These are phyloP conservation scores for Exophiala spinifera DNA, from an alignment of 2,329 filamentous ascomycete genomes.

Conservation along the genomic window DNA sequence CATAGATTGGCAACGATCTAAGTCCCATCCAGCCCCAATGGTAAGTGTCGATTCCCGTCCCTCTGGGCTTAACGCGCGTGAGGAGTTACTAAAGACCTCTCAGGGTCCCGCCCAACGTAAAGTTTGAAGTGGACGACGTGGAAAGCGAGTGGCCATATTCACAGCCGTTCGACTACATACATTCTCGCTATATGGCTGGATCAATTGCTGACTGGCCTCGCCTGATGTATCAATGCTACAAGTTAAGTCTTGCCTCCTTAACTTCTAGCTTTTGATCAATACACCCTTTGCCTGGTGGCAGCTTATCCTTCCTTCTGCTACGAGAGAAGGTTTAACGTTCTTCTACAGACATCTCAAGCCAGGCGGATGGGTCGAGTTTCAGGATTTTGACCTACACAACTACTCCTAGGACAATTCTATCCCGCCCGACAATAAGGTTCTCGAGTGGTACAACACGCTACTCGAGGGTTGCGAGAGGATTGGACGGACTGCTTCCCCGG, in stretches of 20 bases:
- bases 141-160: constrained; percentile 55
- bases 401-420: background rate
- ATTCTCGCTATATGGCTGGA: constrained; percentile 56
- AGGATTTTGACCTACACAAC: constrained; percentile 39
- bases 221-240: constrained; percentile 38
- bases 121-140: constrained; percentile 57
- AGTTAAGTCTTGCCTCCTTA: too few species aligned
- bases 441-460: too few species aligned
- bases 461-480: background rate
- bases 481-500: background rate
- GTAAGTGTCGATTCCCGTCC: too few species aligned
- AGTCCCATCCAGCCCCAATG: too few species aligned
- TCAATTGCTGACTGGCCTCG: constrained; percentile 56
- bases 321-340: too few species aligned
- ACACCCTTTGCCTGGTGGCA: too few species aligned
- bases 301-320: too few species aligned
- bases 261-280: too few species aligned
- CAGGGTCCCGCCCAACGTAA: constrained; percentile 53
- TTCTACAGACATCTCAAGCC: too few species aligned
- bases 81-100: too few species aligned
- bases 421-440: background rate
- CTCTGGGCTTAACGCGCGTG: too few species aligned
- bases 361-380: constrained; percentile 46
- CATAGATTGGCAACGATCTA: too few species aligned
- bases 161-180: constrained; percentile 60